Percentiles rank a stretch among this genome's conserved stretches.
Evolutionary conservation across 176 grass and related monocot genomes (phyloP).

Genomic region (Raddia distichophylla): DNA sequence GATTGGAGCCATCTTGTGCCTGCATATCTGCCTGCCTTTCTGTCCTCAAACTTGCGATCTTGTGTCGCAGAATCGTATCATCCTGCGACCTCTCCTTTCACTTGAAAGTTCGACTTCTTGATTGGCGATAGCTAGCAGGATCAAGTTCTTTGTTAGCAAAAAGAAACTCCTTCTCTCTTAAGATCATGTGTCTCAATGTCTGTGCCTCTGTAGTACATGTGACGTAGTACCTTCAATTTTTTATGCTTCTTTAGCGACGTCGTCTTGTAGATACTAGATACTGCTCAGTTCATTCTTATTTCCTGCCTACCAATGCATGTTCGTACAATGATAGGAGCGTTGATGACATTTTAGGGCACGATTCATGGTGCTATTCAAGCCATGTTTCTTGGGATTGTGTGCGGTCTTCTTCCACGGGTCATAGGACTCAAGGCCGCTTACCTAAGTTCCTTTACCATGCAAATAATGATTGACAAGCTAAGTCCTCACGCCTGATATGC

Average conservation of each 20-base stretch:
- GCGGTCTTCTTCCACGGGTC: no score
- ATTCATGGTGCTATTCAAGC: background rate
- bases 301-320: no score
- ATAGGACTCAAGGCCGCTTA: no score
- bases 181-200: background rate
- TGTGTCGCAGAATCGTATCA: slow-evolving; percentile 25
- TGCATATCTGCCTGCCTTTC: background rate
- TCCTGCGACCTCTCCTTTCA: background rate
- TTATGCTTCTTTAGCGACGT: no score
- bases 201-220: no score
- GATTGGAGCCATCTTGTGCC: background rate
- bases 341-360: background rate
- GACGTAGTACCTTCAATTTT: no score
- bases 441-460: background rate
- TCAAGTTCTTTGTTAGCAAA: background rate
- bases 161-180: background rate
- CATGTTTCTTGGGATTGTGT: background rate
- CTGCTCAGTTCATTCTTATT: no score
- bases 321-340: no score
- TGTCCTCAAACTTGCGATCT: slow-evolving; percentile 29
- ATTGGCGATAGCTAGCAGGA: background rate
- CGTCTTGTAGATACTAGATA: no score
- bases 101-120: slow-evolving; percentile 1
- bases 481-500: background rate
- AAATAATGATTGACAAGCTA: slow-evolving; percentile 5